Base-by-base conservation (phyloP, 805 yeast species). In the Babjeviella inositovora region DNA sequence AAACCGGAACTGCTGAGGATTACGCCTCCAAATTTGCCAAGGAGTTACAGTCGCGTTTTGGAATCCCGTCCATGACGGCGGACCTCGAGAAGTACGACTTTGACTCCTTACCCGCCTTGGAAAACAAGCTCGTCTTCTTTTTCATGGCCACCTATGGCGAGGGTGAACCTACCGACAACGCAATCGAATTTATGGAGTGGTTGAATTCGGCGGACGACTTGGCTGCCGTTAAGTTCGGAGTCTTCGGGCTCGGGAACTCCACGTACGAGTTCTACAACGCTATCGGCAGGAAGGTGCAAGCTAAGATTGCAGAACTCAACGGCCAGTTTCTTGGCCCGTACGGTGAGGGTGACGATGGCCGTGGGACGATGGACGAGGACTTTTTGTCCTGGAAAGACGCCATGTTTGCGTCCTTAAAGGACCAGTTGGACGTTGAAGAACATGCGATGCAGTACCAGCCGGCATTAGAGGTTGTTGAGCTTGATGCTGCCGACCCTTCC, bases 1-100 rank as follows among this genome's bases (percentile, higher is more conserved):
- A 90, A 52, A 90, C 98, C 5, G 98, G 98, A 32, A 90, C 98
- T 10, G 94, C 97, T 20, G 98, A 90, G 52, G 98, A 90, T 42
- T 87, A 84, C 39, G 93, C 96, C 11, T 67, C 75, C 36, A 80
- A 87, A 43, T 72, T 84, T 35, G 70, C 93, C 22, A 84, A 85
- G 43, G 98, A 90, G 45, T 69, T 87, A 38, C 69, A 71, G 35
- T 58, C 92, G 14, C 66, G 75, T 44, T 85, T 76, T 43, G 81
- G 85, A 21, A 60, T 90, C 35, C 69, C 72, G 32, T 70, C 87
- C 3, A 69, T 90, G 75, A 69, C 75, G 28, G 90, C 75, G 6
- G 97, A 87, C 47, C 61, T 84, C 24, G 93, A 85, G 20, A 87
- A 80, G 40, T 84, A 72, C 41, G 96, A 87, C 34, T 76, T 62